These are phyloP conservation scores for Zymoseptoria brevis DNA, from an alignment of 2,329 filamentous ascomycete species.

Conservation along the genomic window DNA sequence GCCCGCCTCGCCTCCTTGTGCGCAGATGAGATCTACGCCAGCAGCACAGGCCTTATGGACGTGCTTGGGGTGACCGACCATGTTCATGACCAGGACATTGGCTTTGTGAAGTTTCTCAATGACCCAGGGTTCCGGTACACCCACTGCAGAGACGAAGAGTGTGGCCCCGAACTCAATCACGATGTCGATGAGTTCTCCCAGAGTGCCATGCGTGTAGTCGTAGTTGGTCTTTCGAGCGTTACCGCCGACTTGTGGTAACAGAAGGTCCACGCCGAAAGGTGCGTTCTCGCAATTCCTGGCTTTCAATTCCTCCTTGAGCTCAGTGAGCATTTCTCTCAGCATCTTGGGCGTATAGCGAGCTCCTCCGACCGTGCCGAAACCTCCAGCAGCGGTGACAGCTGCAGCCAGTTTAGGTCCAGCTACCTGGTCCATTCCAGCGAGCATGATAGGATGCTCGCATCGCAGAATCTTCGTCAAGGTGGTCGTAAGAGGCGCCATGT, in stretches of 20 bases:
- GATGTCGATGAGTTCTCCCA: slow-evolving; percentile 77
- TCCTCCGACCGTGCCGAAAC: slow-evolving; percentile 88
- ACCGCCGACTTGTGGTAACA: slow-evolving; percentile 87
- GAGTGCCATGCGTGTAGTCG: slow-evolving; percentile 98
- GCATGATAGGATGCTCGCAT: slow-evolving; percentile 89
- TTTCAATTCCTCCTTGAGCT: slow-evolving; percentile 75
- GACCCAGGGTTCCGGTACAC: slow-evolving; percentile 75
- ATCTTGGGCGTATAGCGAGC: slow-evolving; percentile 93
- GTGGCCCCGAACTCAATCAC: slow-evolving; percentile 83
- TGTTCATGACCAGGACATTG: slow-evolving; percentile 96
- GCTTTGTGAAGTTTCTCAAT: slow-evolving; percentile 81
- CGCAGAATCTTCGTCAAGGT: slow-evolving; percentile 86
- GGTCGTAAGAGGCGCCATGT: slow-evolving; percentile 57
- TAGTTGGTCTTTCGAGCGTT: slow-evolving; percentile 82
- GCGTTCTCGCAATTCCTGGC: slow-evolving; percentile 65
- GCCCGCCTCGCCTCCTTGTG: slow-evolving; percentile 92
- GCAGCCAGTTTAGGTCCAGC: slow-evolving; percentile 91
- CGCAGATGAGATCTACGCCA: slow-evolving; percentile 91
- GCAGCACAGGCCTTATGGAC: slow-evolving; percentile 87
- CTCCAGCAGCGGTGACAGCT: slow-evolving; percentile 91
- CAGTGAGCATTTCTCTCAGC: slow-evolving; percentile 84
- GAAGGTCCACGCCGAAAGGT: slow-evolving; percentile 85
- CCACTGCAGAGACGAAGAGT: slow-evolving; percentile 92
- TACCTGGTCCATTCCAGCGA: slow-evolving; percentile 97
- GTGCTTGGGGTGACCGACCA: slow-evolving; percentile 98